Conservation (phyloP, 2,329 filamentous ascomycete species). For the Trichoderma asperellum region DNA sequence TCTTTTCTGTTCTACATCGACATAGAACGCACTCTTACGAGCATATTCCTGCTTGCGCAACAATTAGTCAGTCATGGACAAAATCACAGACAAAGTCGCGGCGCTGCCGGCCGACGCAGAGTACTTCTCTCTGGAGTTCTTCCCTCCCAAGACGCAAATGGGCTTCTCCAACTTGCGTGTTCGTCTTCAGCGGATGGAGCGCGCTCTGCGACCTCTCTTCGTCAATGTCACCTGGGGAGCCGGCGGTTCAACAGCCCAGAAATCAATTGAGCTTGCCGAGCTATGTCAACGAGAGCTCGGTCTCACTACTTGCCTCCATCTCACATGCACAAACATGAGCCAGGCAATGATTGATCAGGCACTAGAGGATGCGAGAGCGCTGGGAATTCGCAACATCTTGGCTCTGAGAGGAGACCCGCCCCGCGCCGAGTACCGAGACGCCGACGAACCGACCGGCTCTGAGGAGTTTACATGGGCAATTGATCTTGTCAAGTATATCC, state of each 20-base stretch:
- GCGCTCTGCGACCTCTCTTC: conserved; percentile 87
- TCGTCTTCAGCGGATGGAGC: conserved; percentile 92
- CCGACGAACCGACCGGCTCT: conserved; percentile 62
- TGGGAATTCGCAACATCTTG: conserved; percentile 92
- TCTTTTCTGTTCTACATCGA: not conserved
- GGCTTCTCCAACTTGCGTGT: conserved; percentile 92
- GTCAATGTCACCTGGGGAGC: conserved; percentile 98
- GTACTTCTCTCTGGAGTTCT: conserved; percentile 99
- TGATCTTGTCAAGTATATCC: conserved; percentile 89
- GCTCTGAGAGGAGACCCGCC: conserved; percentile 91
- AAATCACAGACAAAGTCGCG: conserved; percentile 93
- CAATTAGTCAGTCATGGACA: conserved; percentile 62
- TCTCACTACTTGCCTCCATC: conserved; percentile 90
- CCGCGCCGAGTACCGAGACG: conserved; percentile 75
- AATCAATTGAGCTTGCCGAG: conserved; percentile 92
- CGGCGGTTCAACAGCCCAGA: conserved; percentile 86
- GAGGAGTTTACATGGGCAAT: conserved; percentile 86
- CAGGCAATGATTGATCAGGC: conserved; percentile 82
- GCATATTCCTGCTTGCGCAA: not conserved
- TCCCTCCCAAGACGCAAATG: conserved; percentile 96
- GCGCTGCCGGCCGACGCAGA: conserved; percentile 78
- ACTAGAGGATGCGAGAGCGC: conserved; percentile 83
- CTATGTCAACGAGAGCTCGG: conserved; percentile 91
- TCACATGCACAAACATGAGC: conserved; percentile 99
- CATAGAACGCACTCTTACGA: not conserved